These are phyloP conservation scores for Lentinula aciculospora DNA, from an alignment of 768 basidiomycete genomes.

Conservation along the genomic window DNA sequence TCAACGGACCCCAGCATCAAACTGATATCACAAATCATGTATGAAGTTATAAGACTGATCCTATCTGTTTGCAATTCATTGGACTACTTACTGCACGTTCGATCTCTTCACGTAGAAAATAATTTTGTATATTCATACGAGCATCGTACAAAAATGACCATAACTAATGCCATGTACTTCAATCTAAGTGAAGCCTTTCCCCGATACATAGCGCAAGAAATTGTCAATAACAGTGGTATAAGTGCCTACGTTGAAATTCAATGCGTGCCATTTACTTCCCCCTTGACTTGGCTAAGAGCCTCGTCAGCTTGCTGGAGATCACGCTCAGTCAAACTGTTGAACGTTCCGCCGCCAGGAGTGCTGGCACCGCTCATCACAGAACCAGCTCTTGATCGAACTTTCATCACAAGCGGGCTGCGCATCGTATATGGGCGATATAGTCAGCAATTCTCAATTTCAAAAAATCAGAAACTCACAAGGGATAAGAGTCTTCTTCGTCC, in stretches of 20 bases:
- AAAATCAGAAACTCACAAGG: slow-evolving; percentile 54
- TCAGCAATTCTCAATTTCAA: background rate
- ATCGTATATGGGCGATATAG: slow-evolving; percentile 9
- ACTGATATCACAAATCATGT: background rate
- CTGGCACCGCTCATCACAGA: slow-evolving; percentile 69
- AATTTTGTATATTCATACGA: too few species aligned
- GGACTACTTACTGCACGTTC: too few species aligned
- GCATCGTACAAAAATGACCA: too few species aligned
- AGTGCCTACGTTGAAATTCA: background rate
- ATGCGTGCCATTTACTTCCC: background rate
- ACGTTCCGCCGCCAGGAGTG: slow-evolving; percentile 82
- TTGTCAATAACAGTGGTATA: background rate
- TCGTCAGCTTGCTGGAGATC: slow-evolving; percentile 87
- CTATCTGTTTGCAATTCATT: too few species aligned
- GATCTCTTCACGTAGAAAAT: too few species aligned
- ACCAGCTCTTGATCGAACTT: slow-evolving; percentile 76
- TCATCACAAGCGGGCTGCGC: slow-evolving; percentile 79
- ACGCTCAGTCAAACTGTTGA: slow-evolving; percentile 78
- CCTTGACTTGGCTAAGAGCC: slow-evolving; percentile 60
- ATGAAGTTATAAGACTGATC: too few species aligned
- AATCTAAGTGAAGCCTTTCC: background rate
- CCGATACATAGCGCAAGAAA: background rate
- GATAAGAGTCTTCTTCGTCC: slow-evolving; percentile 89
- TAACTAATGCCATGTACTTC: background rate
- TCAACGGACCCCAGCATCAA: background rate